These are phyloP conservation scores for Xylaria sp. DNA, from an alignment of 495 filamentous ascomycete species.

Conservation along the genomic window DNA sequence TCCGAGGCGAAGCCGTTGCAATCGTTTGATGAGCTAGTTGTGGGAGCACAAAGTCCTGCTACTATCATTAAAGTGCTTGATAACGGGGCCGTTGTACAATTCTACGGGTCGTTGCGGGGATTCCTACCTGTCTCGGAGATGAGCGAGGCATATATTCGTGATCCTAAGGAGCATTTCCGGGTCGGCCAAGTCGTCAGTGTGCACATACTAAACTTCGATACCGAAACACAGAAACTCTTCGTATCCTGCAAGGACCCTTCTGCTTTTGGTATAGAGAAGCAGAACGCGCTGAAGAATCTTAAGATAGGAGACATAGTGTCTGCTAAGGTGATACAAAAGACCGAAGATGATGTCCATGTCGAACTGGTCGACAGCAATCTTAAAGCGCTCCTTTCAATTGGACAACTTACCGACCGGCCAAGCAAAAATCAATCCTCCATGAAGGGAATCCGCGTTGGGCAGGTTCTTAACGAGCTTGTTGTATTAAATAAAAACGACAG, in stretches of 20 bases:
- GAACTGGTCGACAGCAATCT: constrained; percentile 74
- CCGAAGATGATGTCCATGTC: constrained; percentile 76
- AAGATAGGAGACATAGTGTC: constrained; percentile 73
- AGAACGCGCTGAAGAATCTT: constrained; percentile 74
- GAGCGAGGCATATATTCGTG: constrained; percentile 94
- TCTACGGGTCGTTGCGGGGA: constrained; percentile 80
- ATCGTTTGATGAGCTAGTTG: constrained; percentile 70
- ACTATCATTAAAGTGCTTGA: constrained; percentile 80
- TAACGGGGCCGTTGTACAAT: constrained; percentile 88
- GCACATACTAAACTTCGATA: constrained; percentile 79
- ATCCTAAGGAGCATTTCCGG: constrained; percentile 87
- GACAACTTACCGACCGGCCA: constrained; percentile 81
- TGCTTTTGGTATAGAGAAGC: constrained; percentile 74
- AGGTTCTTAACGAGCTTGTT: constrained; percentile 81
- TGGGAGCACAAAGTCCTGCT: constrained; percentile 78
- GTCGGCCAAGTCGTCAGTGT: constrained; percentile 90
- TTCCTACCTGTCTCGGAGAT: constrained; percentile 94
- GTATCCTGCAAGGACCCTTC: constrained; percentile 93
- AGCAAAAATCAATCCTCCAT: constrained; percentile 75
- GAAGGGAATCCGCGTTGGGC: constrained; percentile 80
- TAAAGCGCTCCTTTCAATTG: constrained; percentile 74
- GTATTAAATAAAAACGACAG: constrained; percentile 79
- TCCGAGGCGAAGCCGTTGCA: constrained; percentile 78
- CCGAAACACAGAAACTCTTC: constrained; percentile 70
- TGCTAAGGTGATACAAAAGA: constrained; percentile 85